Percentiles rank a stretch among this genome's conserved stretches.
Evolutionary conservation across 495 filamentous ascomycete genomes (phyloP).

Genomic region (Neurospora sp.): DNA sequence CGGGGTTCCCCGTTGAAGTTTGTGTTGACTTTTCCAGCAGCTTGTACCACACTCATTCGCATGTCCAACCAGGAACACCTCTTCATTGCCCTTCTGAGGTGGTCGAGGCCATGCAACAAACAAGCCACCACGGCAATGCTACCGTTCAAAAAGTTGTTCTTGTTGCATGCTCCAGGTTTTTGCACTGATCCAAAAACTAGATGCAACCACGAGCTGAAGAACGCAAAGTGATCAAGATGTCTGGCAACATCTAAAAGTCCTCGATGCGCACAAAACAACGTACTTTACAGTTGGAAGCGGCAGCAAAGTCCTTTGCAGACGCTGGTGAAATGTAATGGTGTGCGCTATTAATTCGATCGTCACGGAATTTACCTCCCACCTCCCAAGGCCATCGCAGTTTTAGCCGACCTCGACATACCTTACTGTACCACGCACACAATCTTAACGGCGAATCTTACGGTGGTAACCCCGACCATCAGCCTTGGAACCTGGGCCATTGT

Average conservation of each 20-base stretch:
- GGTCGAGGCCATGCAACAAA: neutral
- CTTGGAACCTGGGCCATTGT: neutral
- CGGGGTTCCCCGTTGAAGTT: neutral
- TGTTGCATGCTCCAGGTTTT: neutral
- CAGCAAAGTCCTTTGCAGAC: neutral
- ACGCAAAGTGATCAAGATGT: neutral
- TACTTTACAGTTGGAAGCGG: neutral
- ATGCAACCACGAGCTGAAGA: neutral
- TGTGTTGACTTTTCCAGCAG: neutral
- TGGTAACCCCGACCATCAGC: neutral
- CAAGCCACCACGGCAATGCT: neutral
- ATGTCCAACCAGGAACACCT: neutral
- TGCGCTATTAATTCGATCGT: neutral
- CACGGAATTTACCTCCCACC: neutral
- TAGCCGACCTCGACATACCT: neutral
- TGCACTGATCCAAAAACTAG: neutral
- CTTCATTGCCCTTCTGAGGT: neutral
- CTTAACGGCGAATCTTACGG: neutral
- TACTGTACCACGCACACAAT: neutral
- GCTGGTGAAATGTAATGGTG: neutral
- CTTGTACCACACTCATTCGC: neutral
- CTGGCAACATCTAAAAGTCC: neutral
- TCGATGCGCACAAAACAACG: neutral
- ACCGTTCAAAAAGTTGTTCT: neutral
- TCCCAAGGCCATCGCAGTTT: neutral